These are phyloP conservation scores for Beauveria pseudobassiana DNA, from an alignment of 2,329 filamentous ascomycete species.

Conservation along the genomic window DNA sequence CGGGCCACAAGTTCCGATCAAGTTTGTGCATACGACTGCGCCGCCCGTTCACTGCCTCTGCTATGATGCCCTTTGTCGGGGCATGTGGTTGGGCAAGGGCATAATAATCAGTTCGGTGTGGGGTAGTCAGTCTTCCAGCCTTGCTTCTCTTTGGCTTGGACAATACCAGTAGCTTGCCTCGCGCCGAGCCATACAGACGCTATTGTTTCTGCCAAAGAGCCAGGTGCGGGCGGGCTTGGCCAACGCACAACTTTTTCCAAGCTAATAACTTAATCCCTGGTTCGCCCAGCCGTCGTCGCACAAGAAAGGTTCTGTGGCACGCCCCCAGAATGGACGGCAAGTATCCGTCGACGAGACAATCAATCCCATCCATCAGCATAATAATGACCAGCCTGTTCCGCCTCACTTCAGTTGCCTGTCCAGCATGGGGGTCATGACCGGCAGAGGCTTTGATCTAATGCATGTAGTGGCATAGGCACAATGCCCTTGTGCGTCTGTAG, in stretches of 20 bases:
- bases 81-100: not conserved
- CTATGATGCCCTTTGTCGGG: not conserved
- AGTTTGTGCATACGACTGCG: not conserved
- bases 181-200: not conserved
- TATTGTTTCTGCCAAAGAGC: not conserved
- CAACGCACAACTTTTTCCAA: not conserved
- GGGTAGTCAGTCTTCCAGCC: not conserved
- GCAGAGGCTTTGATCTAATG: not conserved
- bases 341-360: not conserved
- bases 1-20: not conserved
- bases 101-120: not conserved
- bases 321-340: not conserved
- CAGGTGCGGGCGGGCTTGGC: not conserved
- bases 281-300: conserved; percentile 6
- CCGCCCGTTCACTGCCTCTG: not conserved
- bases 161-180: not conserved
- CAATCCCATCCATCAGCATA: not conserved
- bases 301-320: not conserved
- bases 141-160: not conserved
- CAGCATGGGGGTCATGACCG: not conserved
- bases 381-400: not conserved
- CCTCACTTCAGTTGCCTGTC: not conserved
- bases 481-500: conserved; percentile 4
- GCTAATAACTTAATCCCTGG: not conserved
- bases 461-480: conserved; percentile 6